Conservation (phyloP, 139 green algal species). For the Diplosphaera chodatii region DNA sequence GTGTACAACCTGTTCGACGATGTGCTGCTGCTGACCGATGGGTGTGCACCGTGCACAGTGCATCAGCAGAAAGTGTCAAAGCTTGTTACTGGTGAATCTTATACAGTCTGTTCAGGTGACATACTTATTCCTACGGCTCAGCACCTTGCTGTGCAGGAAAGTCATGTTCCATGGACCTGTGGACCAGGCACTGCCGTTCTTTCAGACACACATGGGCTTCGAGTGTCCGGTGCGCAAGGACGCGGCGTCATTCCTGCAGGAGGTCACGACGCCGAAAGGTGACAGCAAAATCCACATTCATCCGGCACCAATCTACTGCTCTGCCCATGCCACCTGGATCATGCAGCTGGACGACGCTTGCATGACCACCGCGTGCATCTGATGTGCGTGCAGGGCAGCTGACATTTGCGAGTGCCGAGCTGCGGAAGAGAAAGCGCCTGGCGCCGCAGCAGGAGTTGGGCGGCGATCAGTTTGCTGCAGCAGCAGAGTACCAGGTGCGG, state of each 20-base stretch:
- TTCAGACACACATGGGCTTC: conserved; percentile 55
- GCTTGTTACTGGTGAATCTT: no score
- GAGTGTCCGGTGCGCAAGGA: conserved; percentile 65
- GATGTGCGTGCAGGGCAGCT: conserved; percentile 29
- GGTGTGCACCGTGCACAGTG: conserved; percentile 3
- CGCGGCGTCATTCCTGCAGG: conserved; percentile 61
- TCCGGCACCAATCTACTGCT: no score
- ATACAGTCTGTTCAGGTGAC: background rate
- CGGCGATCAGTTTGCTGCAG: background rate
- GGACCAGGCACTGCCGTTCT: conserved; percentile 46
- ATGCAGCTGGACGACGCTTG: no score
- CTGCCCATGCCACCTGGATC: no score
- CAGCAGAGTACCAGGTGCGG: background rate
- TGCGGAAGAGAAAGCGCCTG: conserved; percentile 2
- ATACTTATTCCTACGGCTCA: background rate
- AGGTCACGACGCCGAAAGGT: conserved; percentile 51
- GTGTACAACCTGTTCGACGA: conserved; percentile 60
- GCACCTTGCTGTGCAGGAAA: background rate
- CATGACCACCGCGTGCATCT: background rate
- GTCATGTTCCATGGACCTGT: conserved; percentile 41
- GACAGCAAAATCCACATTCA: background rate
- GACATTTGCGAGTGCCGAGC: conserved; percentile 25
- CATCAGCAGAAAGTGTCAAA: no score
- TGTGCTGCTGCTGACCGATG: conserved; percentile 58
- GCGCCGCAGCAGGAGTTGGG: background rate